Conservation (phyloP, 2,329 filamentous ascomycete species). For the Diplocarpon mali region DNA sequence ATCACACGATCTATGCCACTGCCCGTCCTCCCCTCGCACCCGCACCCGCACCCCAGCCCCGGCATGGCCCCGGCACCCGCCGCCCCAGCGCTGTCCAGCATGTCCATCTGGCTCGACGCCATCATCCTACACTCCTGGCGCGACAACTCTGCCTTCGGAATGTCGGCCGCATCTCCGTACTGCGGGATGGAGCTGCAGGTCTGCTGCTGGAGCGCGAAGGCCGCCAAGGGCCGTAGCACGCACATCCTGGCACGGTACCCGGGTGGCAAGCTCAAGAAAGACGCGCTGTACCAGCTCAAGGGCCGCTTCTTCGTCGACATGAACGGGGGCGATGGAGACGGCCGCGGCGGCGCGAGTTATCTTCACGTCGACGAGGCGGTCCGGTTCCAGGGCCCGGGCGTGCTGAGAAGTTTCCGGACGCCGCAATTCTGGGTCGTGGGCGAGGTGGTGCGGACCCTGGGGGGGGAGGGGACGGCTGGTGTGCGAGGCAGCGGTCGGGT, state of each 20-base stretch:
- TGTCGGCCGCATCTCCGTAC: conserved; percentile 11
- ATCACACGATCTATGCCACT: not conserved
- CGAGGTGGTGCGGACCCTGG: conserved; percentile 7
- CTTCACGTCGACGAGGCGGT: conserved; percentile 13
- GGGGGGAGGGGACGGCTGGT: not conserved
- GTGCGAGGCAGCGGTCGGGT: not conserved
- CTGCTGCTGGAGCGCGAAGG: conserved; percentile 5
- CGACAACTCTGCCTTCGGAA: conserved; percentile 12
- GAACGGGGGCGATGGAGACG: not conserved
- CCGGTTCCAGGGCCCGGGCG: conserved; percentile 15
- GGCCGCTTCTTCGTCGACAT: conserved; percentile 13
- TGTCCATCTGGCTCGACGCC: conserved; percentile 13
- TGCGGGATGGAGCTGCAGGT: conserved; percentile 14
- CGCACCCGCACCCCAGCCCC: conserved; percentile 7
- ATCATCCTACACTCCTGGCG: conserved; percentile 13
- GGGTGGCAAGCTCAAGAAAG: conserved; percentile 12
- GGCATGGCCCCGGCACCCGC: conserved; percentile 4
- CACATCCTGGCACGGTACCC: conserved; percentile 12
- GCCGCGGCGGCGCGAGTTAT: conserved; percentile 10
- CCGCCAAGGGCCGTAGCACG: conserved; percentile 2
- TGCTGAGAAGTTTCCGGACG: conserved; percentile 10
- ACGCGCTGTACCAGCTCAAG: conserved; percentile 14
- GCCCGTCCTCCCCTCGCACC: conserved; percentile 1
- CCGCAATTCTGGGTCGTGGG: conserved; percentile 12
- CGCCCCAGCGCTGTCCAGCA: conserved; percentile 8